These are phyloP conservation scores for Fusarium sp. DNA, from an alignment of 2,329 filamentous ascomycete genomes.

Conservation along the genomic window DNA sequence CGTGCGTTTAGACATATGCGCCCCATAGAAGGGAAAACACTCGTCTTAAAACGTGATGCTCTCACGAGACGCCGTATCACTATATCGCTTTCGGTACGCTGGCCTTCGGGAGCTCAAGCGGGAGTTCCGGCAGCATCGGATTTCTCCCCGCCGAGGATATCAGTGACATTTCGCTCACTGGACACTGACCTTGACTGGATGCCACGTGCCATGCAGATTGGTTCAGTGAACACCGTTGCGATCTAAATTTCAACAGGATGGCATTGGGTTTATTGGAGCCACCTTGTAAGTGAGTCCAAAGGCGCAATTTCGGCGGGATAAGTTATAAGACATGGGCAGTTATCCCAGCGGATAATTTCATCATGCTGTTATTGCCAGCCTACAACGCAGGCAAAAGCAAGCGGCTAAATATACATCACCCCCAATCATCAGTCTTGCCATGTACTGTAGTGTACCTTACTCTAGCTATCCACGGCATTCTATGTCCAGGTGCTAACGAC, in stretches of 20 bases:
- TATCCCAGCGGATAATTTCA: constrained; percentile 21
- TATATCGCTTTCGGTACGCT: neutral
- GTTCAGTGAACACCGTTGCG: constrained; percentile 1
- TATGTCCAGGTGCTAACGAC: constrained; percentile 39
- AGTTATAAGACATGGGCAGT: constrained; percentile 12
- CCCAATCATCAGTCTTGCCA: neutral
- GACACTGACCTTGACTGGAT: neutral
- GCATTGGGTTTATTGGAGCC: constrained; percentile 7
- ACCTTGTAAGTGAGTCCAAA: neutral
- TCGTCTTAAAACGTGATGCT: neutral
- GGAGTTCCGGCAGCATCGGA: constrained; percentile 26
- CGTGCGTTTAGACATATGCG: constrained; percentile 31
- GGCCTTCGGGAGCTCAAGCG: constrained; percentile 2
- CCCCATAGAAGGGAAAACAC: neutral
- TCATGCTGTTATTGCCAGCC: neutral
- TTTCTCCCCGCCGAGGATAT: constrained; percentile 32
- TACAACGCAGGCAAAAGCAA: constrained; percentile 21
- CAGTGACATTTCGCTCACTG: constrained; percentile 11
- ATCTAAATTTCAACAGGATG: neutral
- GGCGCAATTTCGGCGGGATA: constrained; percentile 23
- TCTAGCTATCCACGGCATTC: constrained; percentile 36
- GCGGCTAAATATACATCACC: constrained; percentile 33
- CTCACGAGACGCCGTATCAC: neutral
- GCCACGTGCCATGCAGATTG: constrained; percentile 29
- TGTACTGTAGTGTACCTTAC: constrained; percentile 10